A percentile compares a stretch with the other conserved stretches of the same genome.
These are phyloP conservation scores for Fusarium pilosicola DNA, from an alignment of 2,329 filamentous ascomycete species.

Conservation along the genomic window DNA sequence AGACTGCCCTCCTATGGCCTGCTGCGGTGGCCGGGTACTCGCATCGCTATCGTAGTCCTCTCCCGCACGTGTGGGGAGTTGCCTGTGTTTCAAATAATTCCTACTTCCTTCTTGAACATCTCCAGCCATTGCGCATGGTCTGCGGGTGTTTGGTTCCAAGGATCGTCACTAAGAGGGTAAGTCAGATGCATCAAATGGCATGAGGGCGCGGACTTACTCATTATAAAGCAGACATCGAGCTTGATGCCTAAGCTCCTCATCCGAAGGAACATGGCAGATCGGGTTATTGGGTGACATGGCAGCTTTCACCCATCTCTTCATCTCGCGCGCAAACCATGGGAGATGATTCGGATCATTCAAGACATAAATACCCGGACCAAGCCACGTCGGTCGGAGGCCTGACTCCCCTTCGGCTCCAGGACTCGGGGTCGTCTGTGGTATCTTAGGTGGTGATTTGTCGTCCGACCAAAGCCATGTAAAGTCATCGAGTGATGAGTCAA, in stretches of 20 bases:
- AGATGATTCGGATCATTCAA: slow-evolving; percentile 44
- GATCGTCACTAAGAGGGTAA: slow-evolving; percentile 58
- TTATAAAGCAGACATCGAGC: slow-evolving; percentile 49
- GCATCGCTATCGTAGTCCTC: too few species aligned
- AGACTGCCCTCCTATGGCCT: neutral
- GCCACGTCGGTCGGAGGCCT: slow-evolving; percentile 24
- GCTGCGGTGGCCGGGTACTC: too few species aligned
- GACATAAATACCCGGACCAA: slow-evolving; percentile 27
- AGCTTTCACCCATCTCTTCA: slow-evolving; percentile 43
- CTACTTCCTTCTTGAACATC: slow-evolving; percentile 64
- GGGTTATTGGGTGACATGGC: slow-evolving; percentile 49
- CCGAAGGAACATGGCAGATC: slow-evolving; percentile 47
- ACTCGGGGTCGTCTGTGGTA: neutral
- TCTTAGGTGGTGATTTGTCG: neutral
- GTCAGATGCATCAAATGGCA: neutral
- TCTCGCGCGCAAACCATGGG: slow-evolving; percentile 38
- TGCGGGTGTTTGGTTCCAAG: slow-evolving; percentile 67
- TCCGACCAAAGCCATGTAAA: slow-evolving; percentile 3
- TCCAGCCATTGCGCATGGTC: slow-evolving; percentile 67
- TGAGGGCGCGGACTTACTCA: slow-evolving; percentile 31
- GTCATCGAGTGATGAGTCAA: neutral
- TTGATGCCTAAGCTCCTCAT: slow-evolving; percentile 50
- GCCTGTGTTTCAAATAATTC: slow-evolving; percentile 47
- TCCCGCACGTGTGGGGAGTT: too few species aligned
- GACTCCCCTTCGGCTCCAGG: neutral